Conservation (phyloP, 805 yeast genomes). For the Wickerhamomyces tratensis region DNA sequence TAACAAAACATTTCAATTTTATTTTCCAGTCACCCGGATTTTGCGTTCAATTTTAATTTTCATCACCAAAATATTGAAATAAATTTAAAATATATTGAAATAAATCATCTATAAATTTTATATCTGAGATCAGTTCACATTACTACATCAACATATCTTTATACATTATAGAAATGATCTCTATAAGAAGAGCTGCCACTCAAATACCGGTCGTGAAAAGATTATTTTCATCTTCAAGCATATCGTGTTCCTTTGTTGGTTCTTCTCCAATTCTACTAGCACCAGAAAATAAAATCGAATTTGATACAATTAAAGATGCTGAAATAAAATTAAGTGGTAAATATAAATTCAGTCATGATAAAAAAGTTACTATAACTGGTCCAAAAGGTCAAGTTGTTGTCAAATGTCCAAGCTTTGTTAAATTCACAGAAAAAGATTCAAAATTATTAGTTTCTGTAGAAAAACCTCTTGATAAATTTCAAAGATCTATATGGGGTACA, state of each 20-base stretch:
- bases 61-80: no score
- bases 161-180: neutral
- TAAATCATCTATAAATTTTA: no score
- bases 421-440: constrained; percentile 27
- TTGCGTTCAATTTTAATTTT: no score
- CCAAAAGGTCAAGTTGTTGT: constrained; percentile 65
- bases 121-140: no score
- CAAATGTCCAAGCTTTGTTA: constrained; percentile 65
- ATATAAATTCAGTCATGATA: no score
- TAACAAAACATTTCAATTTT: no score
- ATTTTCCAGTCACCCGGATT: no score
- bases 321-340: no score
- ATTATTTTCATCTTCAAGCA: constrained; percentile 22
- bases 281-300: constrained; percentile 42
- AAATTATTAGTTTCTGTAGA: constrained; percentile 46
- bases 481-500: constrained; percentile 94
- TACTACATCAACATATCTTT: no score
- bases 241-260: constrained; percentile 60
- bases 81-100: no score
- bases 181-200: neutral
- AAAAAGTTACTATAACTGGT: constrained; percentile 30
- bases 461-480: constrained; percentile 48
- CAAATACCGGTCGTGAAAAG: constrained; percentile 12
- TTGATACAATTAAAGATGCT: constrained; percentile 6
- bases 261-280: constrained; percentile 64